Conservation (phyloP, 2,329 filamentous ascomycete species). For the Hypoxylon sp. region DNA sequence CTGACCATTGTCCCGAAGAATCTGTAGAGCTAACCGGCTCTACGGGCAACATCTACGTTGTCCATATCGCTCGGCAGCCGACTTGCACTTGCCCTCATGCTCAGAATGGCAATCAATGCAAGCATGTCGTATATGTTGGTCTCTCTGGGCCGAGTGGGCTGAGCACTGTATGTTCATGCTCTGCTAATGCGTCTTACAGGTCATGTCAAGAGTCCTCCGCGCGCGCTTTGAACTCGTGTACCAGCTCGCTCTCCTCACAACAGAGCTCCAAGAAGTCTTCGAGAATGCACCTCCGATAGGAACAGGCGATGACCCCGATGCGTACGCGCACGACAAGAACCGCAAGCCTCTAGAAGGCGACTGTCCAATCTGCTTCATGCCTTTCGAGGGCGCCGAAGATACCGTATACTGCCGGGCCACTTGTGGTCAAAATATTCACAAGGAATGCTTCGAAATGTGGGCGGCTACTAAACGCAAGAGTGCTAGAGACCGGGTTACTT, state of each 20-base stretch:
- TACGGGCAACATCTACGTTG: constrained; percentile 74
- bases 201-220: constrained; percentile 70
- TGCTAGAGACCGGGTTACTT: constrained; percentile 60
- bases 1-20: constrained; percentile 60
- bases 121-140: constrained; percentile 71
- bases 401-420: constrained; percentile 65
- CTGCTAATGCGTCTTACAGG: constrained; percentile 50
- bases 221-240: constrained; percentile 69
- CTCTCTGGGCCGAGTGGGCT: too few relatives aligned
- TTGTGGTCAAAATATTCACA: constrained; percentile 68
- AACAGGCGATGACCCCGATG: constrained; percentile 45
- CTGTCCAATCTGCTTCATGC: constrained; percentile 69
- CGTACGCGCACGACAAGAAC: constrained; percentile 50
- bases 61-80: constrained; percentile 65
- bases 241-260: constrained; percentile 70
- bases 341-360: constrained; percentile 66
- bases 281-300: constrained; percentile 64
- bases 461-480: constrained; percentile 59
- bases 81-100: constrained; percentile 69
- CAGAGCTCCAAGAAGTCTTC: constrained; percentile 72
- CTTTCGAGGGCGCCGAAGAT: constrained; percentile 56
- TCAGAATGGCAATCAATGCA: constrained; percentile 69
- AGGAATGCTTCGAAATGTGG: constrained; percentile 67
- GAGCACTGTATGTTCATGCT: too few relatives aligned
- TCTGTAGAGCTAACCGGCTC: constrained; percentile 70